phyloP scores from a whole-genome alignment of 208 protist species.

The Trypanosomatidae sp. region DNA sequence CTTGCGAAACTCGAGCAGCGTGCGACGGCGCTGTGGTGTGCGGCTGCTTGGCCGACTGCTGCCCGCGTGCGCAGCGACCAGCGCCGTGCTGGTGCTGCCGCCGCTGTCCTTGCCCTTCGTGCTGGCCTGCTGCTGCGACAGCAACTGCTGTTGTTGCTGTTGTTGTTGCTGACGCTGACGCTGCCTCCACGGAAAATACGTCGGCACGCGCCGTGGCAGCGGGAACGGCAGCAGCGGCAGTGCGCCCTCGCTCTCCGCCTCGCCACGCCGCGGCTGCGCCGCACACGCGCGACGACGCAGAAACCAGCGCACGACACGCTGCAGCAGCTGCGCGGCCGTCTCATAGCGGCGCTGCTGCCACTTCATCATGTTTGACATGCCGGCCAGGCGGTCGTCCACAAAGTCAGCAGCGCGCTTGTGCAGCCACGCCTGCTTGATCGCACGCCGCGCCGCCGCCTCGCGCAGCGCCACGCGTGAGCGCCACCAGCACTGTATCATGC shows the following conservation, averaged over 20 bases:
- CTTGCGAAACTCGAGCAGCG: slow-evolving; percentile 43
- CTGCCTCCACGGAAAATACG: slow-evolving; percentile 66
- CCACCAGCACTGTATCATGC: slow-evolving; percentile 76
- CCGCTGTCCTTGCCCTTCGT: too few relatives aligned
- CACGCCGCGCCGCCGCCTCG: slow-evolving; percentile 12
- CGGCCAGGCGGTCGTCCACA: slow-evolving; percentile 17
- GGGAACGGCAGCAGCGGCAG: slow-evolving; percentile 21
- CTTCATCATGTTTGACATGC: slow-evolving; percentile 41
- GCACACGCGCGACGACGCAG: slow-evolving; percentile 12
- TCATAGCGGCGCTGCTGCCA: slow-evolving; percentile 69
- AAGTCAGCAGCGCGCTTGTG: slow-evolving; percentile 21
- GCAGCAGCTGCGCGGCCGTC: slow-evolving; percentile 39
- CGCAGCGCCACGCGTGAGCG: slow-evolving; percentile 23
- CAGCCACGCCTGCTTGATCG: slow-evolving; percentile 30
- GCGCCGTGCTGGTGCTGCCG: too few relatives aligned
- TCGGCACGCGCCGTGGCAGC: slow-evolving; percentile 9
- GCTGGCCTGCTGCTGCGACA: too few relatives aligned
- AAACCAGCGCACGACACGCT: slow-evolving; percentile 54
- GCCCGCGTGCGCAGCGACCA: too few relatives aligned
- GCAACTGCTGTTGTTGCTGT: too few relatives aligned
- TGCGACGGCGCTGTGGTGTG: too few relatives aligned
- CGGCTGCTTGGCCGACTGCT: too few relatives aligned
- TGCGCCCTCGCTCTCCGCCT: slow-evolving; percentile 14
- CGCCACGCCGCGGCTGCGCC: slow-evolving; percentile 1
- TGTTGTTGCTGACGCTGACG: too few relatives aligned